A percentile compares a stretch with the other conserved stretches of the same genome.
Conservation (phyloP, 2,329 filamentous ascomycete species). For the Microdochium nivale region DNA sequence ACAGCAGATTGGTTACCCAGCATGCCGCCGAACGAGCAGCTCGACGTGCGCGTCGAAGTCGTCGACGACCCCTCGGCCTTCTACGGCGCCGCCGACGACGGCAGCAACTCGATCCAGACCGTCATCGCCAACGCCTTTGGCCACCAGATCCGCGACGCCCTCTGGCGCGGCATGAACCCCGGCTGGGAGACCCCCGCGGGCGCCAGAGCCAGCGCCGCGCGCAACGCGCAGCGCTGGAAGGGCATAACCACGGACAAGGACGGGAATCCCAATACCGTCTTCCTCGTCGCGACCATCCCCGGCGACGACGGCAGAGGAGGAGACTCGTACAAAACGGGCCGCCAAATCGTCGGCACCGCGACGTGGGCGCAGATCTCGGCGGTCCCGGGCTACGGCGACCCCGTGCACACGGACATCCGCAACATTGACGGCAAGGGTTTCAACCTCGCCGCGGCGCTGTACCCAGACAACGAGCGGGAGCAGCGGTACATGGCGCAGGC, state of each 20-base stretch:
- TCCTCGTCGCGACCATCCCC: constrained; percentile 43
- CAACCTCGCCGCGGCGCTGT: constrained; percentile 23
- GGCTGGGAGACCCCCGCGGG: constrained; percentile 44
- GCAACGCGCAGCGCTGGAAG: constrained; percentile 32
- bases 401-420: constrained; percentile 22
- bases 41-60: constrained; percentile 12
- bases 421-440: constrained; percentile 6
- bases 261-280: constrained; percentile 40
- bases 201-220: constrained; percentile 21
- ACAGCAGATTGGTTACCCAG: too few relatives aligned
- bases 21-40: too few relatives aligned
- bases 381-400: constrained; percentile 37
- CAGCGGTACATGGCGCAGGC: constrained; percentile 37
- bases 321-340: constrained; percentile 5
- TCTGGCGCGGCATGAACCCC: constrained; percentile 44
- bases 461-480: constrained; percentile 33
- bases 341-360: constrained; percentile 38
- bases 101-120: constrained; percentile 14
- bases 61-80: constrained; percentile 13
- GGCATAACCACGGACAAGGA: constrained; percentile 27
- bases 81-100: constrained; percentile 3
- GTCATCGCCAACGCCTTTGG: constrained; percentile 34
- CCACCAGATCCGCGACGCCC: constrained; percentile 36
- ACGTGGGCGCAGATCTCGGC: constrained; percentile 46
- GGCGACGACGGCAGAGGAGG: constrained; percentile 15